Evolutionary conservation across 1,139 yeast species (phyloP), one percentile per base, ranked within the genome.

Genomic region (Geotrichum reessii): DNA sequence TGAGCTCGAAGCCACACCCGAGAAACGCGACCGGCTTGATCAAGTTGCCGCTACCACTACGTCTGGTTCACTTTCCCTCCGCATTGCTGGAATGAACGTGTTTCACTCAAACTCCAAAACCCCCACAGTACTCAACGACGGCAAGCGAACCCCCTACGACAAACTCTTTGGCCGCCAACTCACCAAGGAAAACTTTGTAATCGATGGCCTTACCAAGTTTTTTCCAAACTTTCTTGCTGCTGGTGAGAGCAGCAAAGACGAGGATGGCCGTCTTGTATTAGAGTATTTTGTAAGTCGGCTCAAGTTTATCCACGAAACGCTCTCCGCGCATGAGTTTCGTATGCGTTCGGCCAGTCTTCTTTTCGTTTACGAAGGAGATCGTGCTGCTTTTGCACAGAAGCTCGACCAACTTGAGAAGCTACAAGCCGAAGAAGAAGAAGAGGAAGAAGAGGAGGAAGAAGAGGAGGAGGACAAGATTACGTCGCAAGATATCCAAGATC

Each of bases 61-160:
- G 0, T 86, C 95, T 56, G 96, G 97, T 0, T 74, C 85, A 1
- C 74, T 88, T 21, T 79, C 83, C 22, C 83, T 86, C 63, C 76
- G 99, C 60, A 81, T 93, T 1, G 92, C 98, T 65, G 99, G 99
- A 0, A 88, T 93, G 95, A 86, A 85, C 65, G 72, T 86, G 1
- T 78, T 73, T 63, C 68, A 72, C 50, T 56, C 44, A 7, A 17
- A 37, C 17, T 37, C 44, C 44, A 37, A 37, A 14, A 2, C 44
- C 3, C 8, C 21, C 19, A 40, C 48, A 11, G 40, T 42, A 5
- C 17, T 46, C 67, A n/a, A n/a, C 21, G 53, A 60, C 25, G 65
- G 71, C 63, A 65, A 71, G 42, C 64, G 83, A 66, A 63, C 82
- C 12, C 74, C 74, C 47, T 83, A 82, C 63, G 83, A 87, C 66